phyloP scores from a whole-genome alignment of 31 red algal genomes.

The Bonnemaisonia californica region DNA sequence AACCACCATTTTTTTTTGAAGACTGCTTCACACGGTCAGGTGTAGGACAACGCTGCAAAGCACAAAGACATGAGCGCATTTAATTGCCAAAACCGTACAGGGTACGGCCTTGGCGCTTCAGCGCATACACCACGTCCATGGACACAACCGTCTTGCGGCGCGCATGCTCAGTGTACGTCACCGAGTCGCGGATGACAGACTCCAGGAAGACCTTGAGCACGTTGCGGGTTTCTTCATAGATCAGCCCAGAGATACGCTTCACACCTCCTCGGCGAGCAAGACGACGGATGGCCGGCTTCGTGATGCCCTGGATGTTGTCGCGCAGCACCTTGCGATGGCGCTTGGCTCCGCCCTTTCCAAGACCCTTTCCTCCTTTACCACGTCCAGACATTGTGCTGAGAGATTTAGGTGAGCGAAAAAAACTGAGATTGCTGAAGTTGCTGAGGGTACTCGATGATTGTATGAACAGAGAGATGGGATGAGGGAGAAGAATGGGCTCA shows the following conservation, averaged over 20 bases:
- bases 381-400: conserved; percentile 98
- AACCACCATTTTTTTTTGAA: conserved; percentile 39
- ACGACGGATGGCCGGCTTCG: conserved; percentile 99
- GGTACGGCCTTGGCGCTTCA: conserved; percentile 99
- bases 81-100: conserved; percentile 96
- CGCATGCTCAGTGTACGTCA: conserved; percentile 99
- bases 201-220: conserved; percentile 99
- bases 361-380: conserved; percentile 99
- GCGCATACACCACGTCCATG: conserved; percentile 99
- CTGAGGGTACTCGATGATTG: neutral
- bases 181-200: conserved; percentile 93
- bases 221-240: conserved; percentile 98
- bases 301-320: conserved; percentile 99
- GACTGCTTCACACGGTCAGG: neutral
- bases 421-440: neutral
- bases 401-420: conserved; percentile 26
- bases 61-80: neutral
- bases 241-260: conserved; percentile 98
- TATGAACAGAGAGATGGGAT: neutral
- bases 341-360: conserved; percentile 99
- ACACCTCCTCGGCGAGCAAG: conserved; percentile 98
- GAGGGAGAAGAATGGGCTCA: neutral
- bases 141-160: conserved; percentile 97
- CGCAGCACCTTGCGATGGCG: conserved; percentile 99
- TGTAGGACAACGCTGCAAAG: neutral